A percentile compares a stretch with the other conserved stretches of the same genome.
Conservation (phyloP, 306 rosid genomes). For the Carpinus viminea region DNA sequence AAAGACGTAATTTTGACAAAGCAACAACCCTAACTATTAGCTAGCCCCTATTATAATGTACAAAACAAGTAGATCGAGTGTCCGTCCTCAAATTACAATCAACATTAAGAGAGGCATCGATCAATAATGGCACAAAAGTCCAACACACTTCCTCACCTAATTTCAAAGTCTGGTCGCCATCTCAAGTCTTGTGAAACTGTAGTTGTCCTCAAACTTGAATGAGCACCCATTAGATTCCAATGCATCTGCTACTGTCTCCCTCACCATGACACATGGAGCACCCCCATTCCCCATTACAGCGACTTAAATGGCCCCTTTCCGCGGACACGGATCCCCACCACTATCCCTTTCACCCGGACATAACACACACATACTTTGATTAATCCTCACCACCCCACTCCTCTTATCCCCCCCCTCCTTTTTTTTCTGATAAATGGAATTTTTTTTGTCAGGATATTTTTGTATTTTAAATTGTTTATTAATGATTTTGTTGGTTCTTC, state of each 20-base stretch:
- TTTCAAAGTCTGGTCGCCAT: conserved; percentile 32
- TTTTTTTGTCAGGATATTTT: no score
- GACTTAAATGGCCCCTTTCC: neutral
- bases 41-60: conserved; percentile 27
- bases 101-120: neutral
- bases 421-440: no score
- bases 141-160: conserved; percentile 23
- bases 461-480: no score
- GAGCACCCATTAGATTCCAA: conserved; percentile 10
- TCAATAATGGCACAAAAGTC: conserved; percentile 27
- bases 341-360: conserved; percentile 23
- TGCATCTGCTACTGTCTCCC: conserved; percentile 31
- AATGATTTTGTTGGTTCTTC: no score
- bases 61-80: neutral
- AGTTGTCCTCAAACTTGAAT: neutral
- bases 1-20: no score
- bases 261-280: neutral
- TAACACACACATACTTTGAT: conserved; percentile 7
- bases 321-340: conserved; percentile 2
- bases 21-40: no score
- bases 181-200: neutral
- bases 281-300: neutral
- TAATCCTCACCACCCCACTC: neutral
- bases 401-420: no score
- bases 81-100: no score